Conservation (phyloP, 73 alveolate genomes). For the Durusdinium trenchii region DNA sequence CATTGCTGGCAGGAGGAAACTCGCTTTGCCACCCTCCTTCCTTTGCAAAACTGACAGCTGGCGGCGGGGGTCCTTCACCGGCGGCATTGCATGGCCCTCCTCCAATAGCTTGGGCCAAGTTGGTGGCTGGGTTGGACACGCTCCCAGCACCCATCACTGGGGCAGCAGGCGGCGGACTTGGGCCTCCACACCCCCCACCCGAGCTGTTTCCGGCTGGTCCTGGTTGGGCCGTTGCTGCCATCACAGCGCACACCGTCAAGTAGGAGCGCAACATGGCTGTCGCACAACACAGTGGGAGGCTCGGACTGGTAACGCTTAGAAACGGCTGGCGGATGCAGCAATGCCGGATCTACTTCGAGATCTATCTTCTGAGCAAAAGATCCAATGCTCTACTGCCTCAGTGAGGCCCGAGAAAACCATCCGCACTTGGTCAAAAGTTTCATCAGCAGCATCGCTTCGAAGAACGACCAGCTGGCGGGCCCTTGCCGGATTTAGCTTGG, state of each 20-base stretch:
- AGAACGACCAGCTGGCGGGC: slow-evolving; percentile 29
- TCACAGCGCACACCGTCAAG: neutral
- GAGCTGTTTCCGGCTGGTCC: too few species aligned
- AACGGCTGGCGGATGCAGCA: slow-evolving; percentile 18
- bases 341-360: slow-evolving; percentile 40
- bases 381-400: neutral
- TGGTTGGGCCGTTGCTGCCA: neutral
- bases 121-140: too few species aligned
- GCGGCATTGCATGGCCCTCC: too few species aligned
- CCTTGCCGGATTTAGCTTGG: slow-evolving; percentile 15
- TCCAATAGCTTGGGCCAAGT: too few species aligned
- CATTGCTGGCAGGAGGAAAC: too few species aligned
- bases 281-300: neutral
- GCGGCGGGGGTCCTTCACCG: too few species aligned
- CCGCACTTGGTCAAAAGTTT: neutral
- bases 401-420: slow-evolving; percentile 8
- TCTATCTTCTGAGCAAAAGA: slow-evolving; percentile 12
- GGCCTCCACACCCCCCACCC: neutral
- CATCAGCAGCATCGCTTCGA: slow-evolving; percentile 21
- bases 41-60: too few species aligned
- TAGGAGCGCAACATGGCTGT: neutral
- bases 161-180: neutral
- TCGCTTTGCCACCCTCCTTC: too few species aligned
- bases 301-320: neutral
- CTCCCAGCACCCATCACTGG: too few species aligned